These are phyloP conservation scores for Pichia paraexigua DNA, from an alignment of 805 yeast genomes.

Conservation along the genomic window DNA sequence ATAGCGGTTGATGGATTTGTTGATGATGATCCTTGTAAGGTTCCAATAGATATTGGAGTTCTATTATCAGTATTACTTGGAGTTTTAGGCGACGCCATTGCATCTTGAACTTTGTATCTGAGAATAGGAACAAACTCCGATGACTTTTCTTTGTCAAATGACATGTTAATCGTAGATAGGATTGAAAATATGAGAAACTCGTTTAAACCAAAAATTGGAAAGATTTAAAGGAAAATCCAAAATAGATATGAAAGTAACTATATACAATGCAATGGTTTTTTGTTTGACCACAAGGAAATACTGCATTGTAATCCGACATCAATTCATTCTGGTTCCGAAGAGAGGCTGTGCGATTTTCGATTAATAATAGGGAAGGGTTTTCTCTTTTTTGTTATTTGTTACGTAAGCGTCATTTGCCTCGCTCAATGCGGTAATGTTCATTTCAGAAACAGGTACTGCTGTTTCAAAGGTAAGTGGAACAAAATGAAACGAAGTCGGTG, in stretches of 20 bases:
- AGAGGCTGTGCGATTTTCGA: not conserved
- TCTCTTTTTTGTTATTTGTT: not conserved
- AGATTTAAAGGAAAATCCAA: too few species aligned
- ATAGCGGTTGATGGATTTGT: not conserved
- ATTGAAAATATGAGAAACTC: not conserved
- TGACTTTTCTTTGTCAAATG: not conserved
- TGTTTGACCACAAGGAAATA: not conserved
- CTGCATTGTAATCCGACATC: not conserved
- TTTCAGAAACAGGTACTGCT: not conserved
- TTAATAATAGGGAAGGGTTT: not conserved
- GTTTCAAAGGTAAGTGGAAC: not conserved
- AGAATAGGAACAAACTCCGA: not conserved
- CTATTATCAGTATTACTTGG: not conserved
- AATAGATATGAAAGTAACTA: too few species aligned
- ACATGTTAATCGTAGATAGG: not conserved
- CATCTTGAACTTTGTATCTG: constrained; percentile 1
- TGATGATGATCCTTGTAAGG: not conserved
- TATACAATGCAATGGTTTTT: too few species aligned
- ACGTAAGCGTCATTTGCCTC: not conserved
- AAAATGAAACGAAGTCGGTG: not conserved
- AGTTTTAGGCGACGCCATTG: not conserved
- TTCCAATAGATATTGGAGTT: not conserved
- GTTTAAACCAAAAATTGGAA: too few species aligned
- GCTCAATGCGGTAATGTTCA: not conserved
- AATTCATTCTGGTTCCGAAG: not conserved